Evolutionary conservation across 495 filamentous ascomycete genomes (phyloP).

Genomic region (Penicillium ucsense): DNA sequence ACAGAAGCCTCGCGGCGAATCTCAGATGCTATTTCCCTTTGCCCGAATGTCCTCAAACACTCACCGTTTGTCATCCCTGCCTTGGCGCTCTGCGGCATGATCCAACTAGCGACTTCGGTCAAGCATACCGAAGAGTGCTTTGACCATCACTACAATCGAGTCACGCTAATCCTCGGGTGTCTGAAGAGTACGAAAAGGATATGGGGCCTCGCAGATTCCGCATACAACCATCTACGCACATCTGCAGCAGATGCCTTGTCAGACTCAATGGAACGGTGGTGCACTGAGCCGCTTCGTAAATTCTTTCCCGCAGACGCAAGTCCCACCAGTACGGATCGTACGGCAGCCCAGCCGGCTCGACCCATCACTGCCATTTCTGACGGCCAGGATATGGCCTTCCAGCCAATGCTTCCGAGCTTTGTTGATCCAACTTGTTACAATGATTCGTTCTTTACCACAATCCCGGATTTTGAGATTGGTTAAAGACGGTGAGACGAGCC

Average conservation of each 20-base stretch:
- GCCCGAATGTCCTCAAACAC: conserved; percentile 29
- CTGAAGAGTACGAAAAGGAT: conserved; percentile 26
- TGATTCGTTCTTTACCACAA: conserved; percentile 20
- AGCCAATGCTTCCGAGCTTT: conserved; percentile 18
- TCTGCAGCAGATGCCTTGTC: conserved; percentile 27
- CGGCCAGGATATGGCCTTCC: conserved; percentile 20
- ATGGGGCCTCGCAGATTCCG: conserved; percentile 23
- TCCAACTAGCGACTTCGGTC: conserved; percentile 28
- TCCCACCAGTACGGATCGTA: conserved; percentile 12
- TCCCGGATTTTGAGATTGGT: conserved; percentile 22
- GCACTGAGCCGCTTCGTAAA: conserved; percentile 19
- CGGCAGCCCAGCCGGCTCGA: conserved; percentile 5
- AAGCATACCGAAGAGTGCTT: conserved; percentile 30
- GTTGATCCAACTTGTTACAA: conserved; percentile 29
- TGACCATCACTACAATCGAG: conserved; percentile 34
- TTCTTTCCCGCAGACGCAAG: conserved; percentile 14
- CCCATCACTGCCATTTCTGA: conserved; percentile 11
- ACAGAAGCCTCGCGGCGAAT: conserved; percentile 32
- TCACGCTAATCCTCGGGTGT: conserved; percentile 30
- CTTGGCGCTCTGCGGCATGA: conserved; percentile 27
- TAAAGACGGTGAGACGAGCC: background rate
- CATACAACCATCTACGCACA: conserved; percentile 19
- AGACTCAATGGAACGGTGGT: conserved; percentile 24
- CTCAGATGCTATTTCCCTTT: conserved; percentile 29
- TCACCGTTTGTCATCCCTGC: conserved; percentile 28